phyloP scores from a whole-genome alignment of 1,139 yeast species.

The Blastobotrys niveus region DNA sequence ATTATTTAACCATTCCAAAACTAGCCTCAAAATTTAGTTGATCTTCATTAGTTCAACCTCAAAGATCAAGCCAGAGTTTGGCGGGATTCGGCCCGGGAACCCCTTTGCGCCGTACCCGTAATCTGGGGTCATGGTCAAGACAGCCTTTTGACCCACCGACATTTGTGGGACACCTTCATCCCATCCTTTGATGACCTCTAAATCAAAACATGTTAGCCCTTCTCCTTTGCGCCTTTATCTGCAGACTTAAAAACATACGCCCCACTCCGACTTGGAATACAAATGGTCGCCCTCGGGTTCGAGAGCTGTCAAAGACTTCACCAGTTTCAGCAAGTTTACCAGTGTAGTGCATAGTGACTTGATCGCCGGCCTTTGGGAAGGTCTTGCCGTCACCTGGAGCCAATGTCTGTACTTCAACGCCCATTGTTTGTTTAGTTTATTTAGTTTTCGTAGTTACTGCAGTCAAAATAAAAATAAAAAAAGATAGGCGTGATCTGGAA shows the following conservation, averaged over 20 bases:
- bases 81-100: slow-evolving; percentile 93
- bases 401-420: slow-evolving; percentile 35
- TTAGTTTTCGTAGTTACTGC: background rate
- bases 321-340: slow-evolving; percentile 87
- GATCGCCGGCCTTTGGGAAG: slow-evolving; percentile 81
- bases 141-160: slow-evolving; percentile 87
- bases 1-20: background rate
- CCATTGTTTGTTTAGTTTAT: slow-evolving; percentile 29
- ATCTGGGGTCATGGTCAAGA: slow-evolving; percentile 85
- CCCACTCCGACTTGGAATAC: slow-evolving; percentile 92
- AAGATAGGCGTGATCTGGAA: background rate
- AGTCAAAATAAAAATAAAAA: background rate
- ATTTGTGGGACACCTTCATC: slow-evolving; percentile 88
- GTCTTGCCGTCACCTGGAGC: slow-evolving; percentile 71
- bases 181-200: slow-evolving; percentile 87
- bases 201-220: background rate
- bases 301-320: slow-evolving; percentile 88
- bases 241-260: slow-evolving; percentile 30
- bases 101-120: slow-evolving; percentile 94
- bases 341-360: slow-evolving; percentile 80
- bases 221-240: background rate
- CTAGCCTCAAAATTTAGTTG: slow-evolving; percentile 14
- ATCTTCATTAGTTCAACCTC: slow-evolving; percentile 87
- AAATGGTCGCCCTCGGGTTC: slow-evolving; percentile 92
- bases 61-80: slow-evolving; percentile 86